These are phyloP conservation scores for Neurospora sp. DNA, from an alignment of 495 filamentous ascomycete genomes.

Conservation along the genomic window DNA sequence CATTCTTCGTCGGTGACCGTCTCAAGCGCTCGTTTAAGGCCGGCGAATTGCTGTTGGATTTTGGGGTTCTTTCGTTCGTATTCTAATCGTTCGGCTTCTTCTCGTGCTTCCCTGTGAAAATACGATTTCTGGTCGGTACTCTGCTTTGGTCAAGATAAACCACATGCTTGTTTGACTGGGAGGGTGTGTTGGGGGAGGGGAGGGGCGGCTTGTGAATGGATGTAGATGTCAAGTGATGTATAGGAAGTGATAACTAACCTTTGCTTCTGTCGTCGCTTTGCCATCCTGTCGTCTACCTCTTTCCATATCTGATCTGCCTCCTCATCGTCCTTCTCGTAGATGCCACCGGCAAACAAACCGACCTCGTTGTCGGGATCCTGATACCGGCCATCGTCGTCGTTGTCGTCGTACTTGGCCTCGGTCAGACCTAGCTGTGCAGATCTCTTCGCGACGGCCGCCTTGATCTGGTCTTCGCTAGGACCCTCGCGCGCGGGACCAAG, in stretches of 20 bases:
- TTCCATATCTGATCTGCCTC: constrained; percentile 94
- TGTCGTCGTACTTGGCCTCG: constrained; percentile 73
- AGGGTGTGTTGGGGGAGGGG: constrained; percentile 5
- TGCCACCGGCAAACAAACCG: constrained; percentile 85
- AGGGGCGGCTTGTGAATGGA: constrained; percentile 9
- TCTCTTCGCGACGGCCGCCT: constrained; percentile 87
- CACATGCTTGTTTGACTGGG: constrained; percentile 36
- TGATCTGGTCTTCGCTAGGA: constrained; percentile 95
- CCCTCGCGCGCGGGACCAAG: constrained; percentile 93
- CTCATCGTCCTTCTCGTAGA: constrained; percentile 93
- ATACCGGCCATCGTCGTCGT: constrained; percentile 75
- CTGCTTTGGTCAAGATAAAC: constrained; percentile 59
- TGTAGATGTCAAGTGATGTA: not conserved
- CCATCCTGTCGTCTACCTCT: constrained; percentile 94
- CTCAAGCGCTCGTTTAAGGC: constrained; percentile 81
- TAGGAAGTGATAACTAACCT: constrained; percentile 60
- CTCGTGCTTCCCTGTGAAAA: constrained; percentile 85
- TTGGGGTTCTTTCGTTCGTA: constrained; percentile 97
- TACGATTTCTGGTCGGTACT: constrained; percentile 65
- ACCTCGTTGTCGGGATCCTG: constrained; percentile 97
- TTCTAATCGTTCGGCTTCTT: constrained; percentile 80
- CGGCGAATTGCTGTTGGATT: constrained; percentile 97
- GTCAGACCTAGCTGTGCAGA: constrained; percentile 70
- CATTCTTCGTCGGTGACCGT: constrained; percentile 92
- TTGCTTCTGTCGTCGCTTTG: constrained; percentile 69